Evolutionary conservation across 768 basidiomycete genomes (phyloP).

Genomic region (Hygrophorus pudorinus): DNA sequence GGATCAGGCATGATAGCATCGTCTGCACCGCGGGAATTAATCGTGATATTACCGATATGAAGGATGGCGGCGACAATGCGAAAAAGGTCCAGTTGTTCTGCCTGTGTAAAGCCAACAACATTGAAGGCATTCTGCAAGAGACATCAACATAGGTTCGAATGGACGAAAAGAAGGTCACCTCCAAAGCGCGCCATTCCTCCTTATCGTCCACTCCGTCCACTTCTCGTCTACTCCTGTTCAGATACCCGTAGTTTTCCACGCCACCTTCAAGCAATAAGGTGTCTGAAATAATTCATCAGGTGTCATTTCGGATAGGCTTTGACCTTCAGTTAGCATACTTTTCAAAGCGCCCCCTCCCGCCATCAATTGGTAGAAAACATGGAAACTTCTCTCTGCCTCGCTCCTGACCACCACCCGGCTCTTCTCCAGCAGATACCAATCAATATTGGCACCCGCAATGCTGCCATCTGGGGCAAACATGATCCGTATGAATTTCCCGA

Average conservation of each 20-base stretch:
- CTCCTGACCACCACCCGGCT: slow-evolving; percentile 85
- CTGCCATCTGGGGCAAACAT: slow-evolving; percentile 88
- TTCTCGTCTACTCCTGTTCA: slow-evolving; percentile 81
- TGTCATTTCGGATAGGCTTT: not conserved
- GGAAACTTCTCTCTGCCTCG: slow-evolving; percentile 87
- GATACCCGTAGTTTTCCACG: slow-evolving; percentile 79
- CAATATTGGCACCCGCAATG: slow-evolving; percentile 95
- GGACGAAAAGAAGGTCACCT: slow-evolving; percentile 34
- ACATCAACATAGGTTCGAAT: slow-evolving; percentile 1
- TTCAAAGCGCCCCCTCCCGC: slow-evolving; percentile 63
- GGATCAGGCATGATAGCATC: slow-evolving; percentile 71
- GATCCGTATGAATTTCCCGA: slow-evolving; percentile 96
- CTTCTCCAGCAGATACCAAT: slow-evolving; percentile 99
- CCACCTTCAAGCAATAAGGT: slow-evolving; percentile 63
- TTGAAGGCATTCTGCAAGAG: slow-evolving; percentile 62
- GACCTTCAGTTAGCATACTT: slow-evolving; percentile 28
- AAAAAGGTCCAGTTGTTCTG: slow-evolving; percentile 89
- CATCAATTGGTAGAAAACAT: slow-evolving; percentile 94
- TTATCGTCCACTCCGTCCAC: slow-evolving; percentile 94
- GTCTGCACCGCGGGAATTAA: slow-evolving; percentile 70
- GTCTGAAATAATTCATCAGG: slow-evolving; percentile 31
- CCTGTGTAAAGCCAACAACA: slow-evolving; percentile 75
- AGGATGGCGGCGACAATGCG: slow-evolving; percentile 89
- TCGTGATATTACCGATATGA: slow-evolving; percentile 88
- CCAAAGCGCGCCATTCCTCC: slow-evolving; percentile 77